These are phyloP conservation scores for Cladophialophora immunda DNA, from an alignment of 2,329 filamentous ascomycete species.

Conservation along the genomic window DNA sequence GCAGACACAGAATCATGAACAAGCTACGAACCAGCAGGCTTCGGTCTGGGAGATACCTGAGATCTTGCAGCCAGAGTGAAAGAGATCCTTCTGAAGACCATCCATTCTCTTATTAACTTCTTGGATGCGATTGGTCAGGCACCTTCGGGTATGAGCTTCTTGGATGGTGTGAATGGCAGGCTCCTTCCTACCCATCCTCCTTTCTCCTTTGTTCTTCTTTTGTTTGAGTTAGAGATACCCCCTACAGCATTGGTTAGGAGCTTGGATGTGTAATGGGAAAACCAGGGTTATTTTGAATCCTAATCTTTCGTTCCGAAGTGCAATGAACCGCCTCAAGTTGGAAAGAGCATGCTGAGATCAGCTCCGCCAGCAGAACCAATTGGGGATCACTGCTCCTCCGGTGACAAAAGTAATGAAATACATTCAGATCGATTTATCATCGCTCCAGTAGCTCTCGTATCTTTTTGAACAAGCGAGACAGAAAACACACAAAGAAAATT, in stretches of 20 bases:
- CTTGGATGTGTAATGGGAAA: slow-evolving; percentile 9
- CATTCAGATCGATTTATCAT: background rate
- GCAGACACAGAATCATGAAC: background rate
- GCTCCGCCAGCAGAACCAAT: background rate
- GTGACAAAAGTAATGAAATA: background rate
- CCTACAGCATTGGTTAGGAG: slow-evolving; percentile 27
- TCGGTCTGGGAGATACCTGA: slow-evolving; percentile 56
- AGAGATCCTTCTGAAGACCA: background rate
- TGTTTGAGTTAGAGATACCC: slow-evolving; percentile 35
- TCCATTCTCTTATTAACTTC: background rate
- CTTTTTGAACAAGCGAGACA: background rate
- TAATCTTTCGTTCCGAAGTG: background rate
- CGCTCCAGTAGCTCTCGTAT: background rate
- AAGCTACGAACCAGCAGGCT: background rate
- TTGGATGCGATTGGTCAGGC: background rate
- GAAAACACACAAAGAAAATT: background rate
- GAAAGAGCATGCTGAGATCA: background rate
- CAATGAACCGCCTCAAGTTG: background rate
- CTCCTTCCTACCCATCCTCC: background rate
- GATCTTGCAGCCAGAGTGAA: slow-evolving; percentile 45
- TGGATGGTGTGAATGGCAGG: background rate
- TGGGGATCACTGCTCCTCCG: background rate
- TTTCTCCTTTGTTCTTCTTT: slow-evolving; percentile 14
- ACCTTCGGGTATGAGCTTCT: background rate
- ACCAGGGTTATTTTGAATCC: background rate